Evolutionary conservation across 192 early-diverging fungal species (phyloP).

Genomic region (Phlyctochytrium planicorne): DNA sequence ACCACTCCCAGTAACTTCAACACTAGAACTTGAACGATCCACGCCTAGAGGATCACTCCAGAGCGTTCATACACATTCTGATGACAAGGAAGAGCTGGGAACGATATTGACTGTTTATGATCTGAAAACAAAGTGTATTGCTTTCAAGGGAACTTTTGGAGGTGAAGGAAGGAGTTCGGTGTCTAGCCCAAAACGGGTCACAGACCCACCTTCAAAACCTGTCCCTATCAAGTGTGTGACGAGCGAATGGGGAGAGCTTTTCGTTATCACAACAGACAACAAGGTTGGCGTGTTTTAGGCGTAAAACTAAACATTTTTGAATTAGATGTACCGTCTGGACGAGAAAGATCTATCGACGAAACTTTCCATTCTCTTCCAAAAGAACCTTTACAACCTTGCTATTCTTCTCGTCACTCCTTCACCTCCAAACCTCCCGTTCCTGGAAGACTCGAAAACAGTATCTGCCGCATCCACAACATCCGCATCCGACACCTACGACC

Average conservation of each 20-base stretch:
- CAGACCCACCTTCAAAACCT: neutral
- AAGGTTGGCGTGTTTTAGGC: slow-evolving; percentile 49
- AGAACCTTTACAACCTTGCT: slow-evolving; percentile 87
- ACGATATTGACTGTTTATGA: slow-evolving; percentile 80
- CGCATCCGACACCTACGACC: slow-evolving; percentile 76
- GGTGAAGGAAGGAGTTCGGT: slow-evolving; percentile 27
- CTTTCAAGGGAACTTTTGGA: slow-evolving; percentile 76
- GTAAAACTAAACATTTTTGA: neutral
- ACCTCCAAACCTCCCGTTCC: slow-evolving; percentile 8
- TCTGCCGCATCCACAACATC: neutral
- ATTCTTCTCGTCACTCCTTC: slow-evolving; percentile 70
- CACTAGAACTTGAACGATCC: neutral
- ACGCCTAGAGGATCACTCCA: neutral
- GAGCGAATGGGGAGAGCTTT: slow-evolving; percentile 88
- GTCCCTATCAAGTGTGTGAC: slow-evolving; percentile 60
- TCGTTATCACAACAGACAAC: slow-evolving; percentile 75
- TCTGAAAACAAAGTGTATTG: slow-evolving; percentile 87
- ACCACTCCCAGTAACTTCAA: neutral
- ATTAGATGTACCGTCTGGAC: slow-evolving; percentile 72
- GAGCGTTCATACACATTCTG: neutral
- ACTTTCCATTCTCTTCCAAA: slow-evolving; percentile 83
- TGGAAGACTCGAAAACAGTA: neutral
- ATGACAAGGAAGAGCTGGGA: slow-evolving; percentile 20
- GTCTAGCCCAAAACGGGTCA: neutral
- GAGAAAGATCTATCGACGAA: slow-evolving; percentile 87